phyloP scores from a whole-genome alignment of 306 rosid species.

The Hippophae gyantsensis region DNA sequence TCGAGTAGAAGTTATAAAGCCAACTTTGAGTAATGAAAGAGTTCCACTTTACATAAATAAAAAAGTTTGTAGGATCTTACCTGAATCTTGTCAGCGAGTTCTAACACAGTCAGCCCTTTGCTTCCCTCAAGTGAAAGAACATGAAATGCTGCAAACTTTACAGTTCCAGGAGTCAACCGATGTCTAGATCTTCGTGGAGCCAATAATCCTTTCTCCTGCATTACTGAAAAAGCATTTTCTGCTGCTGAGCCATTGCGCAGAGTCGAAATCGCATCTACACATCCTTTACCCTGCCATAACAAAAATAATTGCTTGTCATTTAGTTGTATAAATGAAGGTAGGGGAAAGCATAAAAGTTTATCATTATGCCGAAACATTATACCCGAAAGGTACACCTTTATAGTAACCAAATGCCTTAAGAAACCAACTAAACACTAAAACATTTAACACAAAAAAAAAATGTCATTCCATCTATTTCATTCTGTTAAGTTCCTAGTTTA shows the following conservation, averaged over 20 bases:
- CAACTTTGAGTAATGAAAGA: not conserved
- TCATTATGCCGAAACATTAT: not conserved
- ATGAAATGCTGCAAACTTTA: slow-evolving; percentile 96
- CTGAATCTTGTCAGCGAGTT: slow-evolving; percentile 98
- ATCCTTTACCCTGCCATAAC: slow-evolving; percentile 52
- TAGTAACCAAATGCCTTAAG: not conserved
- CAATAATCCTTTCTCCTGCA: slow-evolving; percentile 93
- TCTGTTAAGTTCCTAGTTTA: too few species aligned
- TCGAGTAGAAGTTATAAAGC: not conserved
- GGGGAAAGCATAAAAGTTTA: too few species aligned
- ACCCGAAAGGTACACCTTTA: not conserved
- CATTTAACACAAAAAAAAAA: not conserved
- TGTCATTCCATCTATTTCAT: too few species aligned
- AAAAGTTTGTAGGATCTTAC: slow-evolving; percentile 24
- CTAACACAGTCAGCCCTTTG: slow-evolving; percentile 81
- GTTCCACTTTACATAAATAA: not conserved
- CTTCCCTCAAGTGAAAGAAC: slow-evolving; percentile 94
- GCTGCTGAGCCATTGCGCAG: slow-evolving; percentile 96
- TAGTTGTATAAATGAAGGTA: not conserved
- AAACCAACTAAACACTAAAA: not conserved
- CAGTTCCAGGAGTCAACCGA: slow-evolving; percentile 96
- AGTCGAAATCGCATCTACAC: slow-evolving; percentile 79
- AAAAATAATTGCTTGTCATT: slow-evolving; percentile 13
- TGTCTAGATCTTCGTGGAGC: slow-evolving; percentile 90
- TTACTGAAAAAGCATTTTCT: slow-evolving; percentile 79